Percentiles rank a stretch among this genome's conserved stretches.
Conservation (phyloP, 768 basidiomycete species). For the Suillus sp. region DNA sequence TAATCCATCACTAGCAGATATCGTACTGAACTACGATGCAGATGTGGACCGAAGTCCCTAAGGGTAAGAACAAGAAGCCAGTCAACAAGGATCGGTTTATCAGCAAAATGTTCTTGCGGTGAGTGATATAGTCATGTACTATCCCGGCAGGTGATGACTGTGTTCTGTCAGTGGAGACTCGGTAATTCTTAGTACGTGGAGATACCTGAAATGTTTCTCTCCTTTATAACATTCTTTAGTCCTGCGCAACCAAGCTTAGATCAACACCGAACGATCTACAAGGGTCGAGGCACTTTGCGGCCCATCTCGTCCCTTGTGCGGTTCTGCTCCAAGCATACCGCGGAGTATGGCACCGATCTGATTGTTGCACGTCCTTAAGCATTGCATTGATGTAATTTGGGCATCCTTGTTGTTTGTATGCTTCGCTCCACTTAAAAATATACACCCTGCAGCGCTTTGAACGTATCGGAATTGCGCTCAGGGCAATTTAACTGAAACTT, state of each 20-base stretch:
- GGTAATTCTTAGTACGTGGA: constrained; percentile 86
- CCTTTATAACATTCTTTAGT: constrained; percentile 51
- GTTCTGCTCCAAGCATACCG: neutral
- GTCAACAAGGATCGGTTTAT: constrained; percentile 99
- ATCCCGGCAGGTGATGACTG: constrained; percentile 17
- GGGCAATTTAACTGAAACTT: constrained; percentile 63
- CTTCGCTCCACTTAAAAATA: constrained; percentile 4
- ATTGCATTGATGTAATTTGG: constrained; percentile 5
- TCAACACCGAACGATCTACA: constrained; percentile 9
- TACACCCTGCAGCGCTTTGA: constrained; percentile 26
- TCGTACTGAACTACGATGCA: constrained; percentile 34
- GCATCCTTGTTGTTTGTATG: constrained; percentile 7
- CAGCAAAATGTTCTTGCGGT: constrained; percentile 98
- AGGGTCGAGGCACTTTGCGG: neutral
- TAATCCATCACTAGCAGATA: constrained; percentile 7
- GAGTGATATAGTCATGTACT: constrained; percentile 27
- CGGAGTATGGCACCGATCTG: neutral
- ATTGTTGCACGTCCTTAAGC: neutral
- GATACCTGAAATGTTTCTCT: constrained; percentile 16
- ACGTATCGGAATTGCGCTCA: constrained; percentile 56
- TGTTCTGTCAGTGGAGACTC: constrained; percentile 78
- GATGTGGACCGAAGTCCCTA: constrained; percentile 99
- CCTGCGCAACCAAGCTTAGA: constrained; percentile 71
- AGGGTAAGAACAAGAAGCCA: constrained; percentile 98
- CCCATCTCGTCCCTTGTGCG: neutral